Evolutionary conservation across 2,329 filamentous ascomycete genomes (phyloP).

Genomic region (Tolypocladium endophyticum): DNA sequence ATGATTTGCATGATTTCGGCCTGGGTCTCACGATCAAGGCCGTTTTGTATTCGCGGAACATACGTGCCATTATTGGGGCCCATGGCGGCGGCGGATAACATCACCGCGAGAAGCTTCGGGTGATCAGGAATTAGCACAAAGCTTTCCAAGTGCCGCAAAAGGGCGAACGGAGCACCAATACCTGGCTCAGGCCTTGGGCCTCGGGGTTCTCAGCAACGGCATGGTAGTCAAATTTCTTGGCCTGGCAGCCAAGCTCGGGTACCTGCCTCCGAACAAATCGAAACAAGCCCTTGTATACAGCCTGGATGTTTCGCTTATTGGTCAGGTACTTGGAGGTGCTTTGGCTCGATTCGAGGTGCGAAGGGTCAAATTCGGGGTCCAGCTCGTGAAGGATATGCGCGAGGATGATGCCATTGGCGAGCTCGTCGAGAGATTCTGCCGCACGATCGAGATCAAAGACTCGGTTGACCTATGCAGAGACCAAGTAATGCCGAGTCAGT

Average conservation of each 20-base stretch:
- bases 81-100: conserved; percentile 50
- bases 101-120: conserved; percentile 47
- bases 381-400: conserved; percentile 47
- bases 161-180: conserved; percentile 15
- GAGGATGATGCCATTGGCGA: conserved; percentile 43
- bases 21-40: conserved; percentile 31
- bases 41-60: conserved; percentile 32
- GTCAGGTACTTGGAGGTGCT: conserved; percentile 32
- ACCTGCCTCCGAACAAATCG: conserved; percentile 45
- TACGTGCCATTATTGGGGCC: conserved; percentile 46
- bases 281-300: conserved; percentile 42
- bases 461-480: conserved; percentile 17
- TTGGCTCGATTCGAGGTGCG: conserved; percentile 38
- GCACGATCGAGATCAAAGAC: conserved; percentile 33
- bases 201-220: conserved; percentile 47
- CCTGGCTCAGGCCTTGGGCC: conserved; percentile 42
- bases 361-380: conserved; percentile 44
- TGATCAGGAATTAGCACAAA: conserved; percentile 1
- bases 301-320: conserved; percentile 41
- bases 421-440: conserved; percentile 38
- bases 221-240: conserved; percentile 45
- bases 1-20: conserved; percentile 35
- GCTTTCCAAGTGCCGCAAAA: background rate
- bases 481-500: background rate
- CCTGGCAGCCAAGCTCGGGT: conserved; percentile 38